Base-by-base conservation (phyloP, 2,329 filamentous ascomycete genomes). In the Ambrosiella beaveri region DNA sequence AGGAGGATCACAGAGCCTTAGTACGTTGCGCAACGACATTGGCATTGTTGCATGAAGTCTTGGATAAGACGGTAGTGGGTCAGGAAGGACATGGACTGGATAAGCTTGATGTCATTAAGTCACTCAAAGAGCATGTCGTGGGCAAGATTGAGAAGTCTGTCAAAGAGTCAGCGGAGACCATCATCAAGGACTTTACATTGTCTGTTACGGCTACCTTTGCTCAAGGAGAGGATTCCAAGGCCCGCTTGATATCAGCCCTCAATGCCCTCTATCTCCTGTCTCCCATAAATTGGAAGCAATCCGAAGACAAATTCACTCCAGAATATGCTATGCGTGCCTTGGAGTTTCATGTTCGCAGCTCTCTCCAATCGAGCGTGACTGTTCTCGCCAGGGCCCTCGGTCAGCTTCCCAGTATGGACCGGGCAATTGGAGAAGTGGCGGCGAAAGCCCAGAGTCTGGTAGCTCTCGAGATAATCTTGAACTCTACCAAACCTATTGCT, bases 401-500 rank as follows among this genome's bases (percentile, higher is more conserved):
- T 3, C 86, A 88, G 59, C 75, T 97, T 1, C 87, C 91, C 0
- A 85, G 79, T 0, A 76, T 97, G 37, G 90, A 97, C 53, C 80
- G 88, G 56, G 85, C 88, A 0, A 75, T 97, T 1, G 74, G 80
- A 13, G 93, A 97, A 65, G 81, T 95, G 19, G 86, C 86, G 6
- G 81, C 84, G 4, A 79, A 87, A 51, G 96, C 91, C 66, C 90
- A 95, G 67, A 95, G 94, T 65, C 81, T 97, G 44, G 82, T 95
- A n/a, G 88, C 88, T 0, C 73, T 97, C 2, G 88, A 95, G 71
- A 74, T 82, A 1, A 78, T 96, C 1, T 79, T 97, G 6, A 80
- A 81, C 54, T 73, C 75, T 2, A 83, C 80, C 2, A 84, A 81
- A 63, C 74, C 84, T 0, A 86, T 88, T 0, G 49, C 68, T 0